A percentile compares a stretch with the other conserved stretches of the same genome.
Evolutionary conservation across 805 yeast genomes (phyloP).

Genomic region (Yamadazyma sp.): DNA sequence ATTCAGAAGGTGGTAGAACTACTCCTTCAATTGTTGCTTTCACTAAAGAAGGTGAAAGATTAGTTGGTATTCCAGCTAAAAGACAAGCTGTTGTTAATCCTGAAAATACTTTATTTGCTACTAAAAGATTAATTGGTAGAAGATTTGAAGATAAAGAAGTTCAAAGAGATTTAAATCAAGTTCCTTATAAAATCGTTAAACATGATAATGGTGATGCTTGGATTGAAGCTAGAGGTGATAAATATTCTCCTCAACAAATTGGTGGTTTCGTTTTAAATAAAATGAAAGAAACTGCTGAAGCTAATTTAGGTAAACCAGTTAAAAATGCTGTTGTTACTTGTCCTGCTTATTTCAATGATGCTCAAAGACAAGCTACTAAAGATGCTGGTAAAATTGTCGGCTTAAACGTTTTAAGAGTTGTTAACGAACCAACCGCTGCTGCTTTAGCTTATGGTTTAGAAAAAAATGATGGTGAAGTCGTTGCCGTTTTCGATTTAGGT

Average conservation of each 20-base stretch:
- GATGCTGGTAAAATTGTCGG: conserved; percentile 98
- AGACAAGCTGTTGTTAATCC: conserved; percentile 96
- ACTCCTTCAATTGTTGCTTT: conserved; percentile 96
- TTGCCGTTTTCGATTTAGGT: conserved; percentile 96
- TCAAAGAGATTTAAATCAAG: conserved; percentile 81
- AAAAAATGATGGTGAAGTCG: conserved; percentile 72
- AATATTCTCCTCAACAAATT: conserved; percentile 91
- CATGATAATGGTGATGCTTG: conserved; percentile 95
- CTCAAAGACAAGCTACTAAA: conserved; percentile 92
- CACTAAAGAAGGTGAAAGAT: conserved; percentile 85
- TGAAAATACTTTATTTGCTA: conserved; percentile 89
- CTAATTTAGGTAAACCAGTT: conserved; percentile 81
- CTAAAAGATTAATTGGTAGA: conserved; percentile 93
- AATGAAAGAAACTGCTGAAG: conserved; percentile 98
- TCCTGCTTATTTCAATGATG: conserved; percentile 88
- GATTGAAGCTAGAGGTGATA: conserved; percentile 85
- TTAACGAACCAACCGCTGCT: conserved; percentile 90
- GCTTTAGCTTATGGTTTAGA: conserved; percentile 95
- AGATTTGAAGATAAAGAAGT: conserved; percentile 88
- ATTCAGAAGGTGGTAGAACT: conserved; percentile 70
- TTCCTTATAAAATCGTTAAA: conserved; percentile 87
- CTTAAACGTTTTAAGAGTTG: conserved; percentile 83
- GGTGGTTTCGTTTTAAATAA: conserved; percentile 92
- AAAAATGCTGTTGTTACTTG: conserved; percentile 90
- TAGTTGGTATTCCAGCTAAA: conserved; percentile 94